These are phyloP conservation scores for Paramecium bursaria DNA, from an alignment of 73 alveolate genomes.

Conservation along the genomic window DNA sequence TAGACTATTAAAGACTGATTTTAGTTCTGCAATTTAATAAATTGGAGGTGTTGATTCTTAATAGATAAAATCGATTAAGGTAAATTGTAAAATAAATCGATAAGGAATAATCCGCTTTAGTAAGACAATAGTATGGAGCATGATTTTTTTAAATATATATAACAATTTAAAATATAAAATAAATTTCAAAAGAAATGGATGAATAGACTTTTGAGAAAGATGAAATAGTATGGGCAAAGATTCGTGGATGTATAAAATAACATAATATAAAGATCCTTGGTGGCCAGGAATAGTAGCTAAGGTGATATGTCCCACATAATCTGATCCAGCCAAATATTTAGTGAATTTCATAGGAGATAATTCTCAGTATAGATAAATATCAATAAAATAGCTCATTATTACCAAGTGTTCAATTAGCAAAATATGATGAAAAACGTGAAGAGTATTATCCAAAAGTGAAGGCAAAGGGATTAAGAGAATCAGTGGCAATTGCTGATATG, in stretches of 20 bases:
- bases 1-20: background rate
- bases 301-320: conserved; percentile 15
- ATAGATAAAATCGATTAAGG: background rate
- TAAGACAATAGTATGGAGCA: conserved; percentile 4
- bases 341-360: conserved; percentile 63
- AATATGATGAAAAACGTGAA: conserved; percentile 37
- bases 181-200: conserved; percentile 11
- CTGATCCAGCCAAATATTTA: conserved; percentile 39
- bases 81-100: background rate
- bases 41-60: too few species aligned
- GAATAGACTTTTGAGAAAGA: conserved; percentile 3
- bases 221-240: conserved; percentile 58
- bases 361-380: conserved; percentile 31
- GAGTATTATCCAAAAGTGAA: conserved; percentile 29
- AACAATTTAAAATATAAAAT: background rate
- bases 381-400: conserved; percentile 13
- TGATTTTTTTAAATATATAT: conserved; percentile 19
- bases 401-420: conserved; percentile 10
- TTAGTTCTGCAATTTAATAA: too few species aligned
- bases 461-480: conserved; percentile 29
- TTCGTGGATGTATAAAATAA: conserved; percentile 31
- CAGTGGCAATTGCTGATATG: conserved; percentile 41
- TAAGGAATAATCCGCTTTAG: conserved; percentile 12
- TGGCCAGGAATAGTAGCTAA: conserved; percentile 61
- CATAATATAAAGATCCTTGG: conserved; percentile 47